Evolutionary conservation across 1,284 basidiomycete species (phyloP).

Genomic region (Laetiporus sulphureus): DNA sequence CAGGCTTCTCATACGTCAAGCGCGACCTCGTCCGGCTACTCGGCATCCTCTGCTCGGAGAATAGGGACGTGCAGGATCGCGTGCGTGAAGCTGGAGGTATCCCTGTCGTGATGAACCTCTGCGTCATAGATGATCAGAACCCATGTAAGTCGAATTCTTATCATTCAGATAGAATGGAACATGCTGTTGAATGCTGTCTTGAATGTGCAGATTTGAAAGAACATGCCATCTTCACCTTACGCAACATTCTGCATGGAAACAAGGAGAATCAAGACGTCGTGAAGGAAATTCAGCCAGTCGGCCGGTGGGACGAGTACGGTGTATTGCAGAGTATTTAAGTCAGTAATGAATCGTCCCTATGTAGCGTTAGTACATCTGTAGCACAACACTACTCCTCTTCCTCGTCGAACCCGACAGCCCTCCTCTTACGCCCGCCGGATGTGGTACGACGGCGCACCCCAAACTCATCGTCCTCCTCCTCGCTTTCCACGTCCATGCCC

Average conservation of each 20-base stretch:
- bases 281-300: constrained; percentile 58
- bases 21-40: constrained; percentile 79
- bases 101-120: constrained; percentile 76
- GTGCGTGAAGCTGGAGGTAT: constrained; percentile 68
- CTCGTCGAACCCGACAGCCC: constrained; percentile 52
- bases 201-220: constrained; percentile 69
- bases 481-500: constrained; percentile 71
- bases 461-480: constrained; percentile 64
- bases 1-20: constrained; percentile 75
- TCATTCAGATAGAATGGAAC: background rate
- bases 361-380: background rate
- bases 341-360: background rate
- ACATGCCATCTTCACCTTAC: constrained; percentile 80
- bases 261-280: constrained; percentile 76
- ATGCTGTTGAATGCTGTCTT: background rate
- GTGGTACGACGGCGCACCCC: constrained; percentile 47
- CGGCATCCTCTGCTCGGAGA: constrained; percentile 63
- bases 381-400: constrained; percentile 19
- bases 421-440: constrained; percentile 49
- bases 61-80: constrained; percentile 63
- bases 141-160: constrained; percentile 61
- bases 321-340: constrained; percentile 12
- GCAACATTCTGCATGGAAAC: constrained; percentile 73
- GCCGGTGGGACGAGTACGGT: constrained; percentile 50
- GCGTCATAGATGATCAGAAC: constrained; percentile 84